Evolutionary conservation across 495 filamentous ascomycete species (phyloP), one percentile per base, ranked within the genome.

Genomic region (Terfezia claveryi): DNA sequence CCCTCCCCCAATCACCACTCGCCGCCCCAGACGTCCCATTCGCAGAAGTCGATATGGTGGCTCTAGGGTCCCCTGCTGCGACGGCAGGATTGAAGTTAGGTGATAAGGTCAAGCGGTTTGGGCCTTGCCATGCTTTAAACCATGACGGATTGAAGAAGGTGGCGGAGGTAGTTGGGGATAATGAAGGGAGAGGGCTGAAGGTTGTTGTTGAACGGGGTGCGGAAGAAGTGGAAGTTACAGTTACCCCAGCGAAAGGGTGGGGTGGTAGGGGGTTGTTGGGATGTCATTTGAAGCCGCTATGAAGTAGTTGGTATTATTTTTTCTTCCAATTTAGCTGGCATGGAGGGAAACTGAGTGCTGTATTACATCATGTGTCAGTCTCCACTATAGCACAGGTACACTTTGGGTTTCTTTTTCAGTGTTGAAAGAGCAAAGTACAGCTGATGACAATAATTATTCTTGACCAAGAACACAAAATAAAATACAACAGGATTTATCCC

Each of bases 1-100:
- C 46, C 8, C 16, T 36, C 17, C 51, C 57, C 17, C 52, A 54
- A 14, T 49, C 61, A 14, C 59, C 63, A 17, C 38, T 41, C 27
- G 55, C 64, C 44, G 57, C 56, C 36, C 20, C 51, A 41, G 20
- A 53, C 53, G 57, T 46, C 49, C 79, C 87, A 1, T 99, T 99
- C 65, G 92, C 92, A 17, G 91, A 76, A 63, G 82, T 99, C 57
- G 95, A 94, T 59, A 82, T 75, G 41, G 83, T 99, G 20, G 80
- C 79, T 27, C 62, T 73, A 8, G 75, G 74, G 20, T 93, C 88
- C 62, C 92, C 92, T 23, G 92, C 92, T 23, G 80, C 81, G 27
- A 68, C 76, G 52, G 88, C 92, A 11, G 92, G 92, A 11, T 68
- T 99, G 62, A 81, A 78, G 66, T 69, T 74, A 16, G 89, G 87